Base-by-base conservation (phyloP, 306 rosid species). In the Crataegus laevigata region DNA sequence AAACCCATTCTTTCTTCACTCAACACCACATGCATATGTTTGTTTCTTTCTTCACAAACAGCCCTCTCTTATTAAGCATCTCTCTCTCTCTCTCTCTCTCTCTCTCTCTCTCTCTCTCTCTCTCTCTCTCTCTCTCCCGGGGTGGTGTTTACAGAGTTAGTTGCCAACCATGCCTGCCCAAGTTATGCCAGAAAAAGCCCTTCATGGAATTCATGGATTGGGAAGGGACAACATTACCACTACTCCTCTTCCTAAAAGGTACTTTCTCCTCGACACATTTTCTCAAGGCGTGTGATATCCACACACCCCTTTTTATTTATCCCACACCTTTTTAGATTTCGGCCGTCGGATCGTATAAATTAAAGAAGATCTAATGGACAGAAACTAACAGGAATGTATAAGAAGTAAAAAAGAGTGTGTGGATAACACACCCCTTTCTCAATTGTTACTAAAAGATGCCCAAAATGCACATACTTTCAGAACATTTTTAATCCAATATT, bases 121-220 rank as follows among this genome's bases (percentile, higher is more conserved):
- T 65, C 29, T 28, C 29, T 2, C 29, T 5, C 36, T 8, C 36
- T 0, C n/a, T n/a, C n/a, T n/a, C n/a, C n/a, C n/a, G n/a, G n/a
- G n/a, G n/a, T n/a, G n/a, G 34, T 79, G 66, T 34, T 65, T 24
- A 43, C 11, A 29, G 18, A 38, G 64, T 18, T 28, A 19, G 52
- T 18, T 18, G 55, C 38, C 57, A 34, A 82, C 36, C 84, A 89
- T 93, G 97, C 71, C 85, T 80, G 85, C 93, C 75, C 85, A 91
- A 81, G 88, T 84, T 13, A 78, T 91, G 78, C 68, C 91, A 3
- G 94, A 93, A 26, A 78, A 82, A 71, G 45, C 89, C 30, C 85
- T 89, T 82, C 96, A 82, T 11, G 84, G 74, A 29, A 74, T 85
- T 74, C 82, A 78, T 77, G 72, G 75, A n/a, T 70, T 80, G 32